Evolutionary conservation across 108 stramenopile genomes (phyloP), one percentile per base, ranked within the genome.

Genomic region (Cylindrotheca fusiformis): DNA sequence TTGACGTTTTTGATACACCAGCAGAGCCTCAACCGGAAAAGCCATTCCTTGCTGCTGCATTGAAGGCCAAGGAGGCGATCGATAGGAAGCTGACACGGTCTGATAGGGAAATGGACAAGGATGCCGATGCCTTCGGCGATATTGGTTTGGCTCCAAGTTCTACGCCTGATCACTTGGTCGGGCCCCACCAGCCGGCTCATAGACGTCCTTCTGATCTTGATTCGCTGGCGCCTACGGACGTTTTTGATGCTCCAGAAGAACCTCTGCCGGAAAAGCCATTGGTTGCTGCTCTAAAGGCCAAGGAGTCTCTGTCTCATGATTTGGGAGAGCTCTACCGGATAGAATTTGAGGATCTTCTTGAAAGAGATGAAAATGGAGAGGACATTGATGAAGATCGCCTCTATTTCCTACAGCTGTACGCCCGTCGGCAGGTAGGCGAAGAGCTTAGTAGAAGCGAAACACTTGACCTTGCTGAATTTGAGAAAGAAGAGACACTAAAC

Each of bases 41-140:
- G 22, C 65, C 53, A 56, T 22, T 64, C 8, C 25, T 64, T 3
- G 52, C 63, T 23, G 63, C 63, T 29, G 61, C n/a, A n/a, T n/a
- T n/a, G n/a, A n/a, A n/a, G n/a, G n/a, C n/a, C n/a, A n/a, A n/a
- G n/a, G n/a, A n/a, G 3, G 63, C 63, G 10, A 17, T 53, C 22
- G 53, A 64, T 32, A 52, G 52, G 2, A 64, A 64, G 52, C 52
- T 24, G 53, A 10, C 52, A n/a, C n/a, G n/a, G n/a, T n/a, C n/a
- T n/a, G n/a, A n/a, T n/a, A n/a, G n/a, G n/a, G n/a, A n/a, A n/a
- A n/a, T n/a, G n/a, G n/a, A n/a, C n/a, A n/a, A n/a, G n/a, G n/a
- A n/a, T n/a, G n/a, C n/a, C n/a, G n/a, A n/a, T n/a, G n/a, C n/a
- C n/a, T n/a, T n/a, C n/a, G n/a, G n/a, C n/a, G n/a, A n/a, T n/a